Evolutionary conservation across 176 grass and related monocot species (phyloP).

Genomic region (Lolium perenne): DNA sequence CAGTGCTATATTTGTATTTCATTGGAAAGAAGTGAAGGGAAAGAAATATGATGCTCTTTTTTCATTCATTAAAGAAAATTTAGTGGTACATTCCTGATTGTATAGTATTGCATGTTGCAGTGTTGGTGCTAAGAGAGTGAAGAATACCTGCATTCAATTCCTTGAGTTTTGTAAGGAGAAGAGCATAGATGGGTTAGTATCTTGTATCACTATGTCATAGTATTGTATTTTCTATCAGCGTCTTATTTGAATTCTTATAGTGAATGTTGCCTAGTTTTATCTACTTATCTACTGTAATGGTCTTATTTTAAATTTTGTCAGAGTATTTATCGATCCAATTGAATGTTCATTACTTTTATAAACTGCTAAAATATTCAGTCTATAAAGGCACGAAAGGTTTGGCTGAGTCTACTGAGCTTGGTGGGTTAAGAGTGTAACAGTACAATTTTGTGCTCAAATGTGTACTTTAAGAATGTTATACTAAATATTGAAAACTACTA

Average conservation of each 20-base stretch:
- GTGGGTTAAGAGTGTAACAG: not conserved
- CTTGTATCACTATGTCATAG: not conserved
- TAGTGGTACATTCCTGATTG: not conserved
- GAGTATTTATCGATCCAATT: not conserved
- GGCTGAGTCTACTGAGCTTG: not conserved
- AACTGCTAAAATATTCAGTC: no score
- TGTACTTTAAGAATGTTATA: not conserved
- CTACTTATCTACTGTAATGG: not conserved
- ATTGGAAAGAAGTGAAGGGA: not conserved
- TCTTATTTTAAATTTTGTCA: slow-evolving; percentile 14
- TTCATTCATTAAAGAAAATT: slow-evolving; percentile 8
- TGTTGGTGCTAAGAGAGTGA: slow-evolving; percentile 64
- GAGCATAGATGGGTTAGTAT: slow-evolving; percentile 60
- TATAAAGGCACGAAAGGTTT: not conserved
- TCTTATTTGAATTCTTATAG: slow-evolving; percentile 14
- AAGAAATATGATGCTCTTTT: not conserved
- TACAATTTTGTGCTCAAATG: not conserved
- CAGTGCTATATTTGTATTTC: not conserved
- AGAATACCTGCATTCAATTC: slow-evolving; percentile 51
- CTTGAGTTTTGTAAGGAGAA: slow-evolving; percentile 42
- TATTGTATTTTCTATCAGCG: not conserved
- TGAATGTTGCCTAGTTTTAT: not conserved
- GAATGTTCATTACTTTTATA: no score
- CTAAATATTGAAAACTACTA: no score
- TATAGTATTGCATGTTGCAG: slow-evolving; percentile 45